Conservation (phyloP, 257 asterid genomes). For the Henckelia pumila region DNA sequence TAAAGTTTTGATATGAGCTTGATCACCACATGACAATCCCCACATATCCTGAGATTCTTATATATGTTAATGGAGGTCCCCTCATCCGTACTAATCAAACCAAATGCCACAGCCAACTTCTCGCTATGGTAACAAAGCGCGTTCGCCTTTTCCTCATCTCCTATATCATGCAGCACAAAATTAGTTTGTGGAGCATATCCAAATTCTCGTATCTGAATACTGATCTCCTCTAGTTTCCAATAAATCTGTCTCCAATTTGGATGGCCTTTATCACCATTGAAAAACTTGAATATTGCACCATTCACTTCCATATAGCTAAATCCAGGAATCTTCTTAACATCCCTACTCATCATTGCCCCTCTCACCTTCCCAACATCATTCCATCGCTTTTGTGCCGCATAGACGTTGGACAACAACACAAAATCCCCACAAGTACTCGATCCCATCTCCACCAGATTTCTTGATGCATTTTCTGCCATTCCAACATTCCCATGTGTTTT, state of each 20-base stretch:
- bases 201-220: conserved; percentile 40
- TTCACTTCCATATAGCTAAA: conserved; percentile 72
- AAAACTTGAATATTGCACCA: conserved; percentile 55
- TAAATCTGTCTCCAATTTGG: conserved; percentile 56
- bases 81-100: conserved; percentile 56
- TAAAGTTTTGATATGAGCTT: conserved; percentile 74
- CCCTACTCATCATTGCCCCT: conserved; percentile 64
- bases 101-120: conserved; percentile 87
- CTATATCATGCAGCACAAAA: conserved; percentile 84
- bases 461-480: conserved; percentile 88
- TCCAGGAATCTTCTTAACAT: conserved; percentile 80
- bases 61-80: conserved; percentile 55
- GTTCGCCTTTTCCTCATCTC: conserved; percentile 87
- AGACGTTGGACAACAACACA: conserved; percentile 76
- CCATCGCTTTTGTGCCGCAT: conserved; percentile 85
- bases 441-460: conserved; percentile 81
- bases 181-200: conserved; percentile 83
- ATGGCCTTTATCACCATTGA: conserved; percentile 66
- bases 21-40: conserved; percentile 85
- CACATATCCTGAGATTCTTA: conserved; percentile 92
- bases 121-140: conserved; percentile 81
- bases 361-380: conserved; percentile 76
- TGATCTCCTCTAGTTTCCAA: conserved; percentile 68
- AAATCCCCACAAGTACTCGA: conserved; percentile 78
- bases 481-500: conserved; percentile 67